Conservation (phyloP, 2,329 filamentous ascomycete genomes). For the Zymoseptoria crescenta region DNA sequence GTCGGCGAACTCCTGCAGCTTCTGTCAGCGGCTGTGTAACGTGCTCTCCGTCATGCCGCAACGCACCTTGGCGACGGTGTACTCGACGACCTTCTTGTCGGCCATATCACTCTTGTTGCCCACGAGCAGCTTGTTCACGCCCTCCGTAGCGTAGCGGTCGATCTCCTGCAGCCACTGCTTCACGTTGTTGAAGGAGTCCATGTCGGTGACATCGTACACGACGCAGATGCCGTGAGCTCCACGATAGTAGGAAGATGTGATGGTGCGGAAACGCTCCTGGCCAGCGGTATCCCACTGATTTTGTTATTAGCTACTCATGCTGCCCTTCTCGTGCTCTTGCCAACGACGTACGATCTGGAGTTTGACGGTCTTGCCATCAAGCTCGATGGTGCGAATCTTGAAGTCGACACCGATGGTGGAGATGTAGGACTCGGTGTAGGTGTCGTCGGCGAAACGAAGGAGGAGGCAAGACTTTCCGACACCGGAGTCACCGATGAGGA, state of each 20-base stretch:
- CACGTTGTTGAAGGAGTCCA: conserved; percentile 99
- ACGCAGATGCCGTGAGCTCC: conserved; percentile 99
- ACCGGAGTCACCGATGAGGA: conserved; percentile 99
- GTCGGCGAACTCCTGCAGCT: conserved; percentile 84
- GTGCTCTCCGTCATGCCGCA: background rate
- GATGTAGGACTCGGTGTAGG: conserved; percentile 99
- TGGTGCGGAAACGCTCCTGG: conserved; percentile 98
- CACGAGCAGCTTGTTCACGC: conserved; percentile 97
- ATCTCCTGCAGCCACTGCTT: conserved; percentile 99
- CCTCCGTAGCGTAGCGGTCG: conserved; percentile 96
- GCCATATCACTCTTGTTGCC: conserved; percentile 99
- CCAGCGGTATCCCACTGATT: conserved; percentile 94
- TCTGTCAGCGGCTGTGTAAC: conserved; percentile 13
- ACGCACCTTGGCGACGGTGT: conserved; percentile 94
- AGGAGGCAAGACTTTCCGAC: conserved; percentile 99
- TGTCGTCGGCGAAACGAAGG: conserved; percentile 95
- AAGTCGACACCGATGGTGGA: conserved; percentile 99
- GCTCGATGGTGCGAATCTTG: conserved; percentile 99
- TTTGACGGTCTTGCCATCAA: conserved; percentile 99
- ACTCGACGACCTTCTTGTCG: conserved; percentile 99
- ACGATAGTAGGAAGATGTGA: conserved; percentile 99
- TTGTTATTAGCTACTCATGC: conserved; percentile 5
- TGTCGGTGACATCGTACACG: conserved; percentile 99
- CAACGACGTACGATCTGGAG: conserved; percentile 81
- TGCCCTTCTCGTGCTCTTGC: background rate